phyloP scores from a whole-genome alignment of 371 early-diverging fungal genomes.

The Smittium mucronatum region DNA sequence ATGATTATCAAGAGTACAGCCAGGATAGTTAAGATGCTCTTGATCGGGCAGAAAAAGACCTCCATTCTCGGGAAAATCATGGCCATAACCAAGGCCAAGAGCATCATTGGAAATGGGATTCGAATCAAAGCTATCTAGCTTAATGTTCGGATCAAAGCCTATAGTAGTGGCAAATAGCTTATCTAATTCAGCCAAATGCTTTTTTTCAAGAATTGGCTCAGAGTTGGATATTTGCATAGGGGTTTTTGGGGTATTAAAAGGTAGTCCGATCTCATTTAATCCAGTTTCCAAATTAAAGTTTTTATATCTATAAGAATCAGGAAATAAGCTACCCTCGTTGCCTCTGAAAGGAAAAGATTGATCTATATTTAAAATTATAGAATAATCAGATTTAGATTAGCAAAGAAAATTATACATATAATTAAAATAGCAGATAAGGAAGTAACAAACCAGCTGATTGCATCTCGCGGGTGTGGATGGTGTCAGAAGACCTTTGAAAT shows the following conservation, averaged over 20 bases:
- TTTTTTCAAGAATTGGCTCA: background rate
- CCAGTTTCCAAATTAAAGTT: no score
- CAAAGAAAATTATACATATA: no score
- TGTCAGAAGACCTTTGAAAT: no score
- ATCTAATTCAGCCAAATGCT: background rate
- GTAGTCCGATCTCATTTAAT: no score
- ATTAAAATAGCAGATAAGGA: no score
- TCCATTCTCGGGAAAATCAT: background rate
- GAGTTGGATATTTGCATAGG: background rate
- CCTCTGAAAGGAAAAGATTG: no score
- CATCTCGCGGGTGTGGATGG: no score
- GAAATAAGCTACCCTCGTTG: no score
- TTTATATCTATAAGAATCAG: no score
- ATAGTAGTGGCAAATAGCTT: background rate
- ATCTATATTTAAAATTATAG: no score
- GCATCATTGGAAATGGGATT: background rate
- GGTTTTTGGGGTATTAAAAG: background rate
- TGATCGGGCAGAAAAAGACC: background rate
- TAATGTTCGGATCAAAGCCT: background rate
- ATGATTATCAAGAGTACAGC: background rate
- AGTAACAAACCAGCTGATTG: no score
- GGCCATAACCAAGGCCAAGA: background rate
- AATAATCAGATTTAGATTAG: no score
- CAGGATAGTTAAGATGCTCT: background rate
- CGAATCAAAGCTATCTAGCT: background rate